phyloP scores from a whole-genome alignment of 805 yeast genomes.

The Kluyveromyces dobzhanskii region DNA sequence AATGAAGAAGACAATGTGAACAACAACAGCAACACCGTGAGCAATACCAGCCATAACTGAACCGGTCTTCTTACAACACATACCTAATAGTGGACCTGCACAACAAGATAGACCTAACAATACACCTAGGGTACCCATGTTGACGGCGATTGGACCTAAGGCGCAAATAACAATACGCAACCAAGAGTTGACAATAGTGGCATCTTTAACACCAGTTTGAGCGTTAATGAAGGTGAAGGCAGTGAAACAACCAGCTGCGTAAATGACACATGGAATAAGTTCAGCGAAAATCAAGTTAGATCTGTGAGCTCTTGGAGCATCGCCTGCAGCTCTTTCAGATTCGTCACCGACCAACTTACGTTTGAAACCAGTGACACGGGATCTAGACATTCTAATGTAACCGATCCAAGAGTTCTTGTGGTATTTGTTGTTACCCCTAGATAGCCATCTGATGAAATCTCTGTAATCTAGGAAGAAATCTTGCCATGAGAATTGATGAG shows the following conservation, averaged over 20 bases:
- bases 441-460: constrained; percentile 82
- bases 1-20: constrained; percentile 82
- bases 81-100: constrained; percentile 90
- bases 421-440: constrained; percentile 86
- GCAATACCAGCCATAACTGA: constrained; percentile 92
- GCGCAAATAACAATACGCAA: constrained; percentile 72
- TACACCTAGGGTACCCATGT: constrained; percentile 75
- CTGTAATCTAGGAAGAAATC: constrained; percentile 96
- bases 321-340: constrained; percentile 79
- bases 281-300: constrained; percentile 64
- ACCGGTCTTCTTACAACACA: constrained; percentile 96
- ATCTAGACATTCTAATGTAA: constrained; percentile 71
- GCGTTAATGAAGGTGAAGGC: constrained; percentile 79
- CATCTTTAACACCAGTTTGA: constrained; percentile 66
- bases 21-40: constrained; percentile 86
- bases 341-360: constrained; percentile 62
- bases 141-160: constrained; percentile 83
- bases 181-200: constrained; percentile 54
- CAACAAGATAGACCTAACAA: constrained; percentile 86
- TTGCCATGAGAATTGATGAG: constrained; percentile 94
- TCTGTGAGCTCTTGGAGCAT: constrained; percentile 76
- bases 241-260: constrained; percentile 71
- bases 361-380: constrained; percentile 81
- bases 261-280: constrained; percentile 58
- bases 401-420: constrained; percentile 89